Conservation (phyloP, 352 stramenopile genomes). For the Phytophthora lateralis region DNA sequence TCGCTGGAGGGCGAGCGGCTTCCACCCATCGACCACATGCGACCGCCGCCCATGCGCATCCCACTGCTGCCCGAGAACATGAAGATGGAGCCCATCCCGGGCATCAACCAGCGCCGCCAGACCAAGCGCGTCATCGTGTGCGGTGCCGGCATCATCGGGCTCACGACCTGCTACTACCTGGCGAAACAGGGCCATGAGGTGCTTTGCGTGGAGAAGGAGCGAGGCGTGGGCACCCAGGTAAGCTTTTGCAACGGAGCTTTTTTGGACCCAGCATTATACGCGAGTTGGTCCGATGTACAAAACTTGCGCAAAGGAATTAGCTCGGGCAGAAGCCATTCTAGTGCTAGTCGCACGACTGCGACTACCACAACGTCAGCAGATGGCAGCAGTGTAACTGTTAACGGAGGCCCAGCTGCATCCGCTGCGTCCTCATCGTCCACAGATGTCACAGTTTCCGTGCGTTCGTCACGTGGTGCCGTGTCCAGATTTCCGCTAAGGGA, state of each 20-base stretch:
- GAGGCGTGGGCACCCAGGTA: constrained; percentile 77
- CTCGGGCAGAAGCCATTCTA: constrained; percentile 12
- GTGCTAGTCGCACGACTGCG: constrained; percentile 8
- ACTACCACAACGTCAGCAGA: constrained; percentile 32
- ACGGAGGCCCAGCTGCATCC: constrained; percentile 40
- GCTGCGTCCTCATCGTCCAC: constrained; percentile 36
- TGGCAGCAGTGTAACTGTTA: constrained; percentile 42
- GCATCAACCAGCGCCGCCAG: constrained; percentile 53
- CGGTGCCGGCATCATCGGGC: constrained; percentile 82
- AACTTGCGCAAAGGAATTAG: constrained; percentile 56
- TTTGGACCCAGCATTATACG: constrained; percentile 82
- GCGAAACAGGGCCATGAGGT: constrained; percentile 87
- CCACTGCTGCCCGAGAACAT: constrained; percentile 63
- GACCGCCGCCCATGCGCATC: constrained; percentile 60
- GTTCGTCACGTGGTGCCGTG: constrained; percentile 22
- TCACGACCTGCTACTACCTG: constrained; percentile 88
- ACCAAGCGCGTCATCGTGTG: constrained; percentile 88
- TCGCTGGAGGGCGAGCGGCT: constrained; percentile 55
- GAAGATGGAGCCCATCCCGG: constrained; percentile 71
- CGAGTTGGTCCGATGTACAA: constrained; percentile 78
- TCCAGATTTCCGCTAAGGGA: constrained; percentile 47
- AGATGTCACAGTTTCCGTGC: constrained; percentile 31
- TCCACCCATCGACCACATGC: constrained; percentile 63
- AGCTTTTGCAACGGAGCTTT: constrained; percentile 86
- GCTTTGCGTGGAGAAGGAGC: constrained; percentile 85